phyloP scores from a whole-genome alignment of 1,139 yeast species.

The Schwanniomyces etchellsii region DNA sequence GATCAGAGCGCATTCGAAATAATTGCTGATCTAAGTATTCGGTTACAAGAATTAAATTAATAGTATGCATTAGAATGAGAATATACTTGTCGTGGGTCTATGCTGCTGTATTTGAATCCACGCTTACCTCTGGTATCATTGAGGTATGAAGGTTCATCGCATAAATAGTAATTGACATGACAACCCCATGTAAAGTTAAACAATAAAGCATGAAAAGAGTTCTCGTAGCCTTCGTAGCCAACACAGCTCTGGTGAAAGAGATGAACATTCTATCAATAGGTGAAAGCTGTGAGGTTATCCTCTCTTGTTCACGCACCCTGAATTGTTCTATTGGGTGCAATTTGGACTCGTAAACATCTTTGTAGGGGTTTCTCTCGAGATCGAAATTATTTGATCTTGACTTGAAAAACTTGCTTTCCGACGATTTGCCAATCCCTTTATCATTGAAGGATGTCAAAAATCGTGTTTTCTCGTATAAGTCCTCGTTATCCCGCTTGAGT shows the following conservation, averaged over 20 bases:
- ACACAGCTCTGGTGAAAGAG: slow-evolving; percentile 64
- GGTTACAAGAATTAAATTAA: no score
- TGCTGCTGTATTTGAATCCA: slow-evolving; percentile 9
- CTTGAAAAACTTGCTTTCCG: slow-evolving; percentile 17
- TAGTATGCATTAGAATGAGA: no score
- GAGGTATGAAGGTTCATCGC: slow-evolving; percentile 45
- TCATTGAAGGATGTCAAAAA: slow-evolving; percentile 55
- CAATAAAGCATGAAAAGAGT: slow-evolving; percentile 72
- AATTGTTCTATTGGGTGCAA: slow-evolving; percentile 83
- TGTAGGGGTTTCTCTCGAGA: slow-evolving; percentile 55
- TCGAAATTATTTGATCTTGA: slow-evolving; percentile 37
- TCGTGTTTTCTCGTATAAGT: slow-evolving; percentile 75
- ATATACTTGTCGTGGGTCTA: no score
- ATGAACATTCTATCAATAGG: slow-evolving; percentile 78
- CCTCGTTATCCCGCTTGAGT: slow-evolving; percentile 69
- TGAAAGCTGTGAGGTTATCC: slow-evolving; percentile 67
- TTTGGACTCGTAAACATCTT: slow-evolving; percentile 66
- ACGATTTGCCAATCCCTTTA: slow-evolving; percentile 7
- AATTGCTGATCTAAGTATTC: no score
- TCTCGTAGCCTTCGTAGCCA: slow-evolving; percentile 70
- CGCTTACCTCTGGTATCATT: slow-evolving; percentile 46
- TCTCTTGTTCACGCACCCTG: slow-evolving; percentile 69
- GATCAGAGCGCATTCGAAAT: no score
- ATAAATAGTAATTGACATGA: slow-evolving; percentile 60
- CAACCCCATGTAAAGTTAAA: slow-evolving; percentile 66